These are phyloP conservation scores for Alternaria postmessia DNA, from an alignment of 2,329 filamentous ascomycete species.

Conservation along the genomic window DNA sequence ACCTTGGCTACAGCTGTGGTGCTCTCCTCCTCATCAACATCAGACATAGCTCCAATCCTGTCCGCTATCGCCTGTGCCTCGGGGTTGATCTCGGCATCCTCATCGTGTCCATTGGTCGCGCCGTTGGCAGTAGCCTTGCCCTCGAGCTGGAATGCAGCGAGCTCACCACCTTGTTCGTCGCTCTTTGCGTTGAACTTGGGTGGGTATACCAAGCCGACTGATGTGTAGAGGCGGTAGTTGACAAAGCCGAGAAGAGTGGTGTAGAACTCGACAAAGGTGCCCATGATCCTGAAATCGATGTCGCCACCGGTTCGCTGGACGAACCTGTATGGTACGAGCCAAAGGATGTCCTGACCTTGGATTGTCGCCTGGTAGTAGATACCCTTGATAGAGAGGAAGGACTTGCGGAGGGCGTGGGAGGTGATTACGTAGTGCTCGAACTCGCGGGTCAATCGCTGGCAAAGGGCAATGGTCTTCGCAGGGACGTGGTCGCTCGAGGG, in stretches of 20 bases:
- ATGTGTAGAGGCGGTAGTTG: conserved; percentile 94
- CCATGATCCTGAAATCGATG: conserved; percentile 99
- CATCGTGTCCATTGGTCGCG: conserved; percentile 35
- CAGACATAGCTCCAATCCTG: conserved; percentile 49
- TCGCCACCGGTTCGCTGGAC: conserved; percentile 93
- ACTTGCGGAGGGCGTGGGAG: conserved; percentile 90
- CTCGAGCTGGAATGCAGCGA: conserved; percentile 90
- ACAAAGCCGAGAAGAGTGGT: conserved; percentile 94
- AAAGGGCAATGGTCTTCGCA: conserved; percentile 93
- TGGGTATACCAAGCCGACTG: conserved; percentile 90
- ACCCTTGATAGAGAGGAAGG: conserved; percentile 97
- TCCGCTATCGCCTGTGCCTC: conserved; percentile 60
- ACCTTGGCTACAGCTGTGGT: conserved; percentile 18
- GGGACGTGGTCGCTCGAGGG: conserved; percentile 89
- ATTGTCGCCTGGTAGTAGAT: conserved; percentile 99
- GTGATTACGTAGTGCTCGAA: conserved; percentile 98
- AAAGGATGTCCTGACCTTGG: conserved; percentile 94
- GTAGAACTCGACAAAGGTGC: conserved; percentile 98
- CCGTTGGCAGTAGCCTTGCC: conserved; percentile 65
- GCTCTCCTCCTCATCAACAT: conserved; percentile 53
- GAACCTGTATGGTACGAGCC: conserved; percentile 97
- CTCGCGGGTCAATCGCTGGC: conserved; percentile 90
- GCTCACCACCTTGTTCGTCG: conserved; percentile 88
- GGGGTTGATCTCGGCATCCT: conserved; percentile 44
- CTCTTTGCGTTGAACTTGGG: conserved; percentile 89